Evolutionary conservation across 139 green algal genomes (phyloP).

Genomic region (Medakamo hakoo): DNA sequence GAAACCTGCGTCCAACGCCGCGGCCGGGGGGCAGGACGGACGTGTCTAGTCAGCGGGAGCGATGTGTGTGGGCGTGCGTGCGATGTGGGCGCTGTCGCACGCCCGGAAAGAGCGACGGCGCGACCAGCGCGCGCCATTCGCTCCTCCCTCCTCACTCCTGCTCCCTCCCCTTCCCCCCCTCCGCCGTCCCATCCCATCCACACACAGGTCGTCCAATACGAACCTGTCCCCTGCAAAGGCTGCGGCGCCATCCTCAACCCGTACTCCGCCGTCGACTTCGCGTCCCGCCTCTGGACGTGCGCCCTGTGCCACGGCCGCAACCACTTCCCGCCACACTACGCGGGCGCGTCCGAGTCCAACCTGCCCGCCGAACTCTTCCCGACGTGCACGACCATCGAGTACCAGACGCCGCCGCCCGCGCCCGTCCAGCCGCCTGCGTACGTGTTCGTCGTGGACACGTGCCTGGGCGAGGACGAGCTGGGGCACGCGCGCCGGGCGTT

Average conservation of each 20-base stretch:
- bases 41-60: no score
- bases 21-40: no score
- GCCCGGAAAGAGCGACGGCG: neutral
- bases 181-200: no score
- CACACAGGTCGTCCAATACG: conserved; percentile 78
- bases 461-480: conserved; percentile 81
- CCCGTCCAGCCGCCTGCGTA: conserved; percentile 60
- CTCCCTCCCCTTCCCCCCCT: neutral
- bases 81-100: no score
- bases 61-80: no score
- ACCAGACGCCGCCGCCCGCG: conserved; percentile 49
- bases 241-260: conserved; percentile 88
- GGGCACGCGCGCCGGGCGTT: conserved; percentile 53
- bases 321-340: conserved; percentile 93
- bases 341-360: conserved; percentile 45
- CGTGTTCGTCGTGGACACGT: conserved; percentile 92
- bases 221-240: conserved; percentile 84
- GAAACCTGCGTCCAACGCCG: neutral
- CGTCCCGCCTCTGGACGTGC: conserved; percentile 86
- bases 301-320: conserved; percentile 89
- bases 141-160: neutral
- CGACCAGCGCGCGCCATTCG: neutral
- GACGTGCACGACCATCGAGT: conserved; percentile 92
- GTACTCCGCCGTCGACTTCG: conserved; percentile 79
- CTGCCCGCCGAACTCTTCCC: conserved; percentile 93